Conservation (phyloP, 768 basidiomycete genomes). For the Rhodotorula paludigena region DNA sequence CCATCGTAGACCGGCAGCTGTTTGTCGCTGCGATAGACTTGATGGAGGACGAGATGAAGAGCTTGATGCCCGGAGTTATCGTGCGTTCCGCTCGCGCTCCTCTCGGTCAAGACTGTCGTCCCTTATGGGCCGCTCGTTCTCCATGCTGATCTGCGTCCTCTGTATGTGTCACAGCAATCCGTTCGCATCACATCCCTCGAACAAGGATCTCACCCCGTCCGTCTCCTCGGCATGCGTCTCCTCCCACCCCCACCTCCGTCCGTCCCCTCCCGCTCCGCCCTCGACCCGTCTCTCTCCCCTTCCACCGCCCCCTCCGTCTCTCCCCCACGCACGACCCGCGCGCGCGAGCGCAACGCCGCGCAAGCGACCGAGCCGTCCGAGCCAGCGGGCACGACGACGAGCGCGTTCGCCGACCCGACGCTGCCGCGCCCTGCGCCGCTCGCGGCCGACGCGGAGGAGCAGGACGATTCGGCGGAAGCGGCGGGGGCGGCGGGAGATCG, state of each 20-base stretch:
- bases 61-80: background rate
- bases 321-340: no score
- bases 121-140: background rate
- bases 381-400: background rate
- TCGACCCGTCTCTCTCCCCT: background rate
- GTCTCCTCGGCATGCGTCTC: slow-evolving; percentile 7
- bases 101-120: background rate
- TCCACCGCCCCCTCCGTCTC: background rate
- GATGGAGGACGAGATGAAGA: slow-evolving; percentile 18
- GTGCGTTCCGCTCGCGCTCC: background rate
- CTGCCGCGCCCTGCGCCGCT: background rate
- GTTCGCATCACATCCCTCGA: slow-evolving; percentile 11
- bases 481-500: background rate
- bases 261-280: background rate
- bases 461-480: background rate
- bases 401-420: background rate
- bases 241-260: slow-evolving; percentile 1
- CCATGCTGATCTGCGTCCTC: no score
- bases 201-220: slow-evolving; percentile 7
- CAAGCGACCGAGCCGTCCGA: background rate
- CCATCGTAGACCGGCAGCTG: slow-evolving; percentile 5
- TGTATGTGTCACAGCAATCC: slow-evolving; percentile 3
- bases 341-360: background rate
- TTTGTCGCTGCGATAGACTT: slow-evolving; percentile 9
- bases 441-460: slow-evolving; percentile 1